Base-by-base conservation (phyloP, 441 rosid genomes). In the Brassica balearica region DNA sequence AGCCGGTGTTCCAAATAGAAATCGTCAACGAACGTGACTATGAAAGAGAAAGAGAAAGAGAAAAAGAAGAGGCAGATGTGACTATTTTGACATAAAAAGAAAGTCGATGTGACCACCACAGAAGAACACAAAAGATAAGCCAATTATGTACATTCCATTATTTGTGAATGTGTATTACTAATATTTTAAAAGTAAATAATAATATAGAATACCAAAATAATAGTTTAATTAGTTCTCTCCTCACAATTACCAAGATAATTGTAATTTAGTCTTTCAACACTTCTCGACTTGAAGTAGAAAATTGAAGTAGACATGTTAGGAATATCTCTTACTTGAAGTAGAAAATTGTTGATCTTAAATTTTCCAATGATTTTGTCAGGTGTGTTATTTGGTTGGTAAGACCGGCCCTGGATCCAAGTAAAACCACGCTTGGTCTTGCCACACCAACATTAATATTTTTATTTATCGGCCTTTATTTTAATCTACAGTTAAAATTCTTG, bases 121-220 rank as follows among this genome's bases (percentile, higher is more conserved):
- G 0, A 51, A n/a, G 19, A 51, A 1, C 6, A 51, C 56, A 51
- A 5, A 48, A 48, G 6, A n/a, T n/a, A 48, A 48, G 17, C 56
- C 56, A 48, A 10, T 38, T 38, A 38, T 38, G 11, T n/a, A 51
- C 19, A n/a, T 51, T 1, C 7, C 56, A n/a, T 51, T 51, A 51
- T 51, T n/a, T 5, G 56, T 2, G 7, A 51, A n/a, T n/a, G 56
- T n/a, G 0, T 51, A n/a, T 12, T 48, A n/a, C 56, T 2, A 5
- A 51, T n/a, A 12, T 12, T 48, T 48, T 1, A 48, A 12, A 4
- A 5, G n/a, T n/a, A 51, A 51, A 51, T 1, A 51, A 51, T n/a
- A 51, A 51, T 51, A 51, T 51, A 51, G 8, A 51, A 51, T 51
- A 51, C 56, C 17, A 51, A 51, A 51, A 51, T 51, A 51, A 51